Base-by-base conservation (phyloP, 78 protist genomes). In the Chrysochromulina parva region DNA sequence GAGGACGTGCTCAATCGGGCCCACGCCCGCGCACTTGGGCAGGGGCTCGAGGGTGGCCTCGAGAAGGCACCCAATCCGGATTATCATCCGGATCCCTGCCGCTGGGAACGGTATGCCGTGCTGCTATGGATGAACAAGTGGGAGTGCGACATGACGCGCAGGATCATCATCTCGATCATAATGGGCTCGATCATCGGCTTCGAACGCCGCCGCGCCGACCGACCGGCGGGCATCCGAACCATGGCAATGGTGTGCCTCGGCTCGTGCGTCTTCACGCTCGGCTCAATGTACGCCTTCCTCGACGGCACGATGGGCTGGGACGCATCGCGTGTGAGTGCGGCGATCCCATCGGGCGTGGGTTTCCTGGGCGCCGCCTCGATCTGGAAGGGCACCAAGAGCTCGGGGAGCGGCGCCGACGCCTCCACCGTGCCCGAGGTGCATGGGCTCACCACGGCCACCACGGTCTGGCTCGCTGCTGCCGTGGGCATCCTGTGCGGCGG, bases 161-260 rank as follows among this genome's bases (percentile, higher is more conserved):
- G 85, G 28, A 58, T 82, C 55, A 1, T 82, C 10, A 13, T 24
- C 28, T n/a, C 71, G 48, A 59, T 82, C 20, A 24, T 38, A 13
- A 9, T 26, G 24, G 88, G 88, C 17, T 58, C 88, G 26, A 26
- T 82, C 55, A 58, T 82, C 26, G 88, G 88, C 58, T 82, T 17
- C 47, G 88, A 82, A 17, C 88, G 88, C 54, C 88, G 88, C n/a
- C 71, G 88, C n/a, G 71, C 88, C 24, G 88, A 82, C 88, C 88
- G 88, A 5, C 57, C 88, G 13, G 88, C 88, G 10, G 88, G 88
- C 48, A 58, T 82, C 55, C 88, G 88, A 54, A 82, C 67, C 28
- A 82, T 82, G 88, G 65, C 88, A 38, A 59, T 82, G 54, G 67
- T 59, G 14, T 82, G 71, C 54, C 67, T 82, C 48, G 88, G 88